Base-by-base conservation (phyloP, 768 basidiomycete genomes). In the Omphalotus guepiniiformis region DNA sequence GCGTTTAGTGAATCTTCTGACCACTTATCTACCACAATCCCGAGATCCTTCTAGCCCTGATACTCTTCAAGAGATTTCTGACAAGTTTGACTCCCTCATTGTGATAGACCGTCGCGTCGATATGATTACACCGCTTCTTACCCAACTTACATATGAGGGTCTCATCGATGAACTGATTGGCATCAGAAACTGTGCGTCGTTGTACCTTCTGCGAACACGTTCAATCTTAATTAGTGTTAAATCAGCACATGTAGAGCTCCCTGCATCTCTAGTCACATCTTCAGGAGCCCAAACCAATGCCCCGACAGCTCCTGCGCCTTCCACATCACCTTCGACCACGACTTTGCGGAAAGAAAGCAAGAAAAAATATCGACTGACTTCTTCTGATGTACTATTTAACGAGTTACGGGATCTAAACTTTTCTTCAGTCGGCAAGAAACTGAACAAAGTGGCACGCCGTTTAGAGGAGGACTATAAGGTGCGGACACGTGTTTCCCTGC, bases 71-170 rank as follows among this genome's bases (percentile, higher is more conserved):
- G 64, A 75, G 7, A 61, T 73, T 8, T 78, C 80, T 2, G 79
- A 79, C 13, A 79, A 73, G 42, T 76, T 98, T 45, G 96, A 99
- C 61, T 85, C 82, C 12, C 68, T 98, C 50, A 85, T 99, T 54
- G 74, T 98, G 29, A 56, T 99, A 48, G 96, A 99, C 63, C 82
- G 96, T 39, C 82, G 83, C 27, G 82, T 88, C 8, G 96, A 99
- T 59, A 88, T 97, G 88, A 83, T 98, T 50, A 96, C 96, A 0
- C 93, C 96, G 1, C 72, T 98, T 42, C 78, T 95, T 38, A 98
- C 96, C 2, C 94, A 98, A 58, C 71, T 98, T 48, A 99, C 96
- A 0, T 98, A 98, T 55, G 88, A 98, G 62, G 96, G 96, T 16
- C 82, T 99, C 39, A 75, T 97, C 27, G 96, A 98, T 59, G 96